Evolutionary conservation across 164 flowering plant genomes (phyloP), one percentile per base, ranked within the genome.

Genomic region (Liriodendron chinense): DNA sequence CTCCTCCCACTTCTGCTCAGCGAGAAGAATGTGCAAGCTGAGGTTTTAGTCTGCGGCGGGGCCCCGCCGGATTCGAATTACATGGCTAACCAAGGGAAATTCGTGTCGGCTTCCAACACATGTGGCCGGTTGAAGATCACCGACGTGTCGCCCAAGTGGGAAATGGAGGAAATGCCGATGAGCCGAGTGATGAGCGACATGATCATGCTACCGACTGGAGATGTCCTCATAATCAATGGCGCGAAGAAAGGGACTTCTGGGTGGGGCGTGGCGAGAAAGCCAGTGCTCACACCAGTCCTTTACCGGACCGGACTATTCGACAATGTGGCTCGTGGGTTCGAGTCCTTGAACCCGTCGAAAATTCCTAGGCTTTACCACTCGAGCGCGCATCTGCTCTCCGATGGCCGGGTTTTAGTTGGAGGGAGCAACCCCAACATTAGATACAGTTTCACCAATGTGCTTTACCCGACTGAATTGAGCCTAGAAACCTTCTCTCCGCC

Each of bases 31-130:
- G 22, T 59, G 1, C 59, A 77, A 1, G 88, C 85, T 0, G 90
- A 87, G 76, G 86, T 89, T 7, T 28, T 90, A 3, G 69, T 87
- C 1, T 89, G 94, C 49, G 91, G 95, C 0, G 93, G 95, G 0
- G 74, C 92, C 0, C 79, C 78, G 7, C 73, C 79, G 0, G 84
- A 82, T 10, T 78, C 91, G 2, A 70, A 47, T 13, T 3, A 2
- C 1, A 69, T 69, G 59, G 85, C 87, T 1, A 24, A 26, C 0
- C 65, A 20, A 4, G 82, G 83, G 0, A 69, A 2, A 1, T 91
- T 84, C 47, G 48, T 82, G 1, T 13, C 65, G 7, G 93, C 91
- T 0, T 25, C 81, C 1, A 80, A 78, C 0, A 77, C 86, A 0
- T 90, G 91, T 25, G 91, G 86, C 0, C 72, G 90, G 43, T 2